phyloP scores from a whole-genome alignment of 2,329 filamentous ascomycete genomes.

The Teratosphaeriaceae sp. region DNA sequence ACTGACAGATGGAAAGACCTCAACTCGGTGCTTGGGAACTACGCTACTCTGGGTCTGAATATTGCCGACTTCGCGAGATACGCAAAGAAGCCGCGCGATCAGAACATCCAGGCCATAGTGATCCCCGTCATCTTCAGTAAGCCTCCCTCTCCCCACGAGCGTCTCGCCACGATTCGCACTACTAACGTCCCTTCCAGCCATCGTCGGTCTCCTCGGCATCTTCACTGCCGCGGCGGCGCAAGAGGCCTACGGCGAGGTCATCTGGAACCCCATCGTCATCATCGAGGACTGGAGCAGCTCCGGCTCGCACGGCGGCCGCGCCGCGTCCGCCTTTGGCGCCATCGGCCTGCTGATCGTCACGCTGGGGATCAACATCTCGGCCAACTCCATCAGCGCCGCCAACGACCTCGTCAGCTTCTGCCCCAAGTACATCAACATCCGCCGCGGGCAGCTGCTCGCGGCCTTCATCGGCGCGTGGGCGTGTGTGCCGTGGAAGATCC shows the following conservation, averaged over 20 bases:
- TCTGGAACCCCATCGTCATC: slow-evolving; percentile 27
- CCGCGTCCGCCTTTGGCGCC: slow-evolving; percentile 16
- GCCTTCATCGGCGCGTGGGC: slow-evolving; percentile 37
- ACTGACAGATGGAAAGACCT: no score
- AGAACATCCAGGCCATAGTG: slow-evolving; percentile 26
- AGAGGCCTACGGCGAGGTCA: slow-evolving; percentile 43
- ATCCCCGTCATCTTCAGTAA: slow-evolving; percentile 41
- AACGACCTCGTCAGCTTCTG: slow-evolving; percentile 36
- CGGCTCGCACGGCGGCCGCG: slow-evolving; percentile 19
- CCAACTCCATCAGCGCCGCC: slow-evolving; percentile 35
- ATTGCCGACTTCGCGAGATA: slow-evolving; percentile 3
- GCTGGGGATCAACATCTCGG: slow-evolving; percentile 29
- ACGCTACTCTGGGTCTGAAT: slow-evolving; percentile 20
- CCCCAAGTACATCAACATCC: slow-evolving; percentile 50
- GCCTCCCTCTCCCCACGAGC: slow-evolving; percentile 20
- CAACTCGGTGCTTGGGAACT: slow-evolving; percentile 25
- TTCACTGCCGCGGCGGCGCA: slow-evolving; percentile 50
- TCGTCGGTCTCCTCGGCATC: slow-evolving; percentile 48
- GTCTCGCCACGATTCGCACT: slow-evolving; percentile 8
- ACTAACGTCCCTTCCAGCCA: slow-evolving; percentile 28
- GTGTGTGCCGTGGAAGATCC: slow-evolving; percentile 58
- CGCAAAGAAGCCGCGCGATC: neutral
- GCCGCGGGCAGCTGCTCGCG: slow-evolving; percentile 35
- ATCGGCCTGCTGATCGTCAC: slow-evolving; percentile 44
- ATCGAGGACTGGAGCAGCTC: slow-evolving; percentile 29